These are phyloP conservation scores for Plasmodium cynomolgi DNA, from an alignment of 169 alveolate species.

Conservation along the genomic window DNA sequence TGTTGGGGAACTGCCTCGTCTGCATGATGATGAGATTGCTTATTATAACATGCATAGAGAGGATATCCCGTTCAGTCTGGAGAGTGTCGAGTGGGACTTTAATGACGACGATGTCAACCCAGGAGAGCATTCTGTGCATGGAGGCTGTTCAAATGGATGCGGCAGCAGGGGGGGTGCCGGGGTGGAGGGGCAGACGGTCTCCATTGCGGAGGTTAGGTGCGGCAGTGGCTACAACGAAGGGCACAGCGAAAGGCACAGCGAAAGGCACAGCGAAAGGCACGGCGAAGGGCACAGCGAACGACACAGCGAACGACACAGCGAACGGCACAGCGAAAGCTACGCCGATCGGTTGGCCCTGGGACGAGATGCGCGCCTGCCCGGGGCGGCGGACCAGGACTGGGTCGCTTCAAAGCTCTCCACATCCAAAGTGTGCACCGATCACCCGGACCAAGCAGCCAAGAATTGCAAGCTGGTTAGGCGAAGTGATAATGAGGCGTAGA, in stretches of 20 bases:
- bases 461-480: slow-evolving; percentile 23
- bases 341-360: background rate
- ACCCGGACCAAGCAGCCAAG: background rate
- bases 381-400: background rate
- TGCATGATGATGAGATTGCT: background rate
- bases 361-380: background rate
- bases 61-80: background rate
- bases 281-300: background rate
- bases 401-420: background rate
- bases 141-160: background rate
- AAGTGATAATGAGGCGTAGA: slow-evolving; percentile 3
- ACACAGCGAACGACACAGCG: background rate
- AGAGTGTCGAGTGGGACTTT: background rate
- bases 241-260: background rate
- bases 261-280: too few species aligned
- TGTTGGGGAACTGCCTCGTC: background rate
- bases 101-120: background rate
- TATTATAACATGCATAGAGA: background rate
- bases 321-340: background rate
- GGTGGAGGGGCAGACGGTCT: background rate
- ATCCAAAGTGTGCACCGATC: background rate
- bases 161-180: background rate
- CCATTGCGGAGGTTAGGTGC: background rate
- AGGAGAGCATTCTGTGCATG: background rate
- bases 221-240: background rate